These are phyloP conservation scores for Ophiostoma quercus DNA, from an alignment of 2,329 filamentous ascomycete genomes.

Conservation along the genomic window DNA sequence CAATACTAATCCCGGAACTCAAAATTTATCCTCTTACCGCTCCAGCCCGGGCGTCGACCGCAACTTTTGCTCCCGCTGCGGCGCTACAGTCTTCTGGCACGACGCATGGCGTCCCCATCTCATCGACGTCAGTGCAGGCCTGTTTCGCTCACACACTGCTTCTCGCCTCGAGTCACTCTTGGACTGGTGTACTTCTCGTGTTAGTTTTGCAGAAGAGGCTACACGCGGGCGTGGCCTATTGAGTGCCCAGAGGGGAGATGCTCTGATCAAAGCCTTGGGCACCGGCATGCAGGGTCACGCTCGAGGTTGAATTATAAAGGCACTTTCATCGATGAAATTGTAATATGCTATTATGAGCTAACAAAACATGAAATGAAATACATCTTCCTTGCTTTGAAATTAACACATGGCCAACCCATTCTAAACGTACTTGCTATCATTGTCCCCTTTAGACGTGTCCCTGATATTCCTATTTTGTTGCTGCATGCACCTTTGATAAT, in stretches of 20 bases:
- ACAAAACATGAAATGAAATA: not conserved
- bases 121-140: slow-evolving; percentile 59
- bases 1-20: not conserved
- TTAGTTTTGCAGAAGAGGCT: slow-evolving; percentile 57
- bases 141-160: slow-evolving; percentile 47
- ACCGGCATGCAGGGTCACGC: not conserved
- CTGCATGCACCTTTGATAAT: not conserved
- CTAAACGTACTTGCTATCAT: not conserved
- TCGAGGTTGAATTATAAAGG: not conserved
- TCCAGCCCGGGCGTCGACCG: slow-evolving; percentile 51
- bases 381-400: not conserved
- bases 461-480: not conserved
- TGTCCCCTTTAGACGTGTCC: not conserved
- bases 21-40: slow-evolving; percentile 39
- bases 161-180: slow-evolving; percentile 55
- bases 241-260: slow-evolving; percentile 30
- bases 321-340: not conserved
- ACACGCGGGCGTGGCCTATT: slow-evolving; percentile 32
- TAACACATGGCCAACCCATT: not conserved
- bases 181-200: slow-evolving; percentile 54
- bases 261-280: slow-evolving; percentile 32
- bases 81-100: slow-evolving; percentile 61
- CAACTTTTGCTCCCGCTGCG: slow-evolving; percentile 58
- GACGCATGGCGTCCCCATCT: slow-evolving; percentile 48
- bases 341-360: not conserved